Base-by-base conservation (phyloP, 805 yeast genomes). In the Candida qinlingensis region DNA sequence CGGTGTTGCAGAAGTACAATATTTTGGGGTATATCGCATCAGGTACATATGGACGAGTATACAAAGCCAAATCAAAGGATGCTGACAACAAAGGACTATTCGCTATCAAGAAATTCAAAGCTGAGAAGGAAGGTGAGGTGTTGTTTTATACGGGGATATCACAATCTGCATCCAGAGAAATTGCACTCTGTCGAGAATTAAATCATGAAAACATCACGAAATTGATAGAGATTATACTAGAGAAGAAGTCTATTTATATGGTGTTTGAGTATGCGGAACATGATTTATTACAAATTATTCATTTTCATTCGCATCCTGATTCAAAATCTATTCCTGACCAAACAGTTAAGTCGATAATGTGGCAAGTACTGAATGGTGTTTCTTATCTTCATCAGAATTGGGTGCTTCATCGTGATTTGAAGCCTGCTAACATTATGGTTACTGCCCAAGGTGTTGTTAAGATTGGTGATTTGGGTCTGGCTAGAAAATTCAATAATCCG, bases 361-460 rank as follows among this genome's bases (percentile, higher is more conserved):
- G 94, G 90, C 99, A 94, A 68, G 84, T 95, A 5, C 66, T 94
- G 29, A 87, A 87, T 59, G 99, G 99, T 4, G 91, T 94, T 2
- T 81, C 90, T 0, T 94, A 84, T 61, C 68, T 94, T 39, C 99
- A 94, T 66, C 92, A 90, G 65, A 92, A 94, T 66, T 94, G 99
- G 98, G 83, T 94, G 3, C 71, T 94, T 44, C 99, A 94, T 67
- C 75, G 99, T 53, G 99, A 94, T 67, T 74, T 94, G 54, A 94
- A 94, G 61, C 99, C 99, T 1, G 99, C 99, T 2, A 92, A 92
- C 67, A 92, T 94, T 55, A 94, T 92, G 98, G 96, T 92, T 0
- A 81, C 96, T 0, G 76, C 83, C 7, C 80, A 78, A 50, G 99
- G 99, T 0, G 80, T 82, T n/a, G 94, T 92, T 19, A 94, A 94